Conservation (phyloP, 208 protist species). For the Naegleria lovaniensis region DNA sequence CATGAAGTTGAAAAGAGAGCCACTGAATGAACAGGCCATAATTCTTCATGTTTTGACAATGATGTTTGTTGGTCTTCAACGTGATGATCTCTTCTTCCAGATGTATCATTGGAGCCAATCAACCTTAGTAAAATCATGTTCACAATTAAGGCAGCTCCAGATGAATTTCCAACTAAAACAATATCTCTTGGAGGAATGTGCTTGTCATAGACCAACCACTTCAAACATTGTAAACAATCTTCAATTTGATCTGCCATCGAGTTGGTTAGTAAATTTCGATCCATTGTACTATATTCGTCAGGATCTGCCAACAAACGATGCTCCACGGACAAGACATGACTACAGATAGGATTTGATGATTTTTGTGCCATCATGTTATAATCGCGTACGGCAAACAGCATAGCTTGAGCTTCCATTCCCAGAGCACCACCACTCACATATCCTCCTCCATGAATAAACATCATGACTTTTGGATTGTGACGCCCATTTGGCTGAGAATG, state of each 20-base stretch:
- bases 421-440: not conserved
- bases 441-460: not conserved
- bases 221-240: not conserved
- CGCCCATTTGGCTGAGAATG: not conserved
- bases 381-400: not conserved
- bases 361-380: not conserved
- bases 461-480: not conserved
- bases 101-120: not conserved
- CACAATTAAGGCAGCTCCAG: not conserved
- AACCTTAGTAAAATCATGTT: not conserved
- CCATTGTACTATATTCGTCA: not conserved
- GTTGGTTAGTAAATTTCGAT: not conserved
- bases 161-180: not conserved
- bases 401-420: not conserved
- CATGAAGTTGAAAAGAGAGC: not conserved
- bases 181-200: not conserved
- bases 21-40: not conserved
- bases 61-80: too few species aligned
- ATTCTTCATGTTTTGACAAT: too few species aligned
- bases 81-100: too few species aligned
- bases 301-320: not conserved
- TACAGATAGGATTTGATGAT: not conserved
- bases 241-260: not conserved
- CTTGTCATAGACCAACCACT: not conserved
- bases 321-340: not conserved